Percentiles rank a stretch among this genome's conserved stretches.
Conservation (phyloP, 2,329 filamentous ascomycete species). For the Calycina herbarum region DNA sequence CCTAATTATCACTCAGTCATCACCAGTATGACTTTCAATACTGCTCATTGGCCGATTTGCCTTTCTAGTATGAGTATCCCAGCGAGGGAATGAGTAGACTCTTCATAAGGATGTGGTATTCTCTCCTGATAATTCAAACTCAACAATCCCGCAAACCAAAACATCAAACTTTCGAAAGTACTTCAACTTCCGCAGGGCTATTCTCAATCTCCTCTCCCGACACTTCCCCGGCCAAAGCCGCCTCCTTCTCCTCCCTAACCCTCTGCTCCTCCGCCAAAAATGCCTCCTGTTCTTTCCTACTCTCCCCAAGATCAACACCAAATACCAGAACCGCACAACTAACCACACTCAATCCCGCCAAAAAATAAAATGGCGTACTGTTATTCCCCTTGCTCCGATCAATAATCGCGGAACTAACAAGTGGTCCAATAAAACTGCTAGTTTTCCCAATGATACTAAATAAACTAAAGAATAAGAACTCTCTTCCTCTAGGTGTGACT, state of each 20-base stretch:
- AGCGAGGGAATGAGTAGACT: no score
- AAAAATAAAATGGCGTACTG: slow-evolving; percentile 65
- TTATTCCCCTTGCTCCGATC: slow-evolving; percentile 56
- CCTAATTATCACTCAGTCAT: no score
- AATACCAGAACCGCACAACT: slow-evolving; percentile 54
- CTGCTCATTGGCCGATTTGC: no score
- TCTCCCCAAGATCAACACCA: slow-evolving; percentile 62
- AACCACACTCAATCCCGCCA: slow-evolving; percentile 57
- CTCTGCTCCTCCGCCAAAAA: slow-evolving; percentile 45
- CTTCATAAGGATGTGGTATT: no score
- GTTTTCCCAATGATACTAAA: slow-evolving; percentile 71
- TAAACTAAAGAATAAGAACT: slow-evolving; percentile 69
- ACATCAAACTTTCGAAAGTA: neutral
- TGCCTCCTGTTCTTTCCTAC: slow-evolving; percentile 55
- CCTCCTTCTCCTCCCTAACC: slow-evolving; percentile 29
- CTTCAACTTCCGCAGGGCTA: neutral
- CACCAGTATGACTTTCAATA: no score
- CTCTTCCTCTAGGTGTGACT: slow-evolving; percentile 62
- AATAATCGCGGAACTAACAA: slow-evolving; percentile 70
- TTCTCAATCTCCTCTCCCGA: slow-evolving; percentile 15
- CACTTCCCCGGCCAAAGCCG: neutral
- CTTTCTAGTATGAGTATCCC: no score
- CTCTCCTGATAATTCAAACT: no score
- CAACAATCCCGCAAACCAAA: neutral
- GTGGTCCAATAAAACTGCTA: slow-evolving; percentile 65